Evolutionary conservation across 2,329 filamentous ascomycete genomes (phyloP), one percentile per base, ranked within the genome.

Genomic region (Diaporthe aspalathi): DNA sequence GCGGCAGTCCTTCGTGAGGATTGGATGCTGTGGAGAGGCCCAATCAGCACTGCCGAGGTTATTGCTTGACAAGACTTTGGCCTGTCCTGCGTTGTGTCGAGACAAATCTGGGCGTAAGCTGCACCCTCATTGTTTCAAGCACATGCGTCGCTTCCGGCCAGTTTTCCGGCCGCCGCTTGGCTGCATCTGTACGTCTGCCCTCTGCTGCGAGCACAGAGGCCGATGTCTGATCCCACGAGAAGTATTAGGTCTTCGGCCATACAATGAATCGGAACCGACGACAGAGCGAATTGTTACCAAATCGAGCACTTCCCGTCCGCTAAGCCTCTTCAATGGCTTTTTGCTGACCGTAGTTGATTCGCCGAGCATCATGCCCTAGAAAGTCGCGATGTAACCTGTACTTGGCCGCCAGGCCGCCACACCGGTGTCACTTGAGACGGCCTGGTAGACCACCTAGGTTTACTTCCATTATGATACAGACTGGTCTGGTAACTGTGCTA

Each of bases 41-140:
- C 3, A 27, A 1, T 20, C 16, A 12, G 32, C 54, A 11, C 35
- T 40, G 54, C 12, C 32, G 32, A 40, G n/a, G n/a, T n/a, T n/a
- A n/a, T n/a, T n/a, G n/a, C n/a, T n/a, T n/a, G n/a, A n/a, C n/a
- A n/a, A n/a, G n/a, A n/a, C n/a, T n/a, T n/a, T n/a, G n/a, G n/a
- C n/a, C n/a, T n/a, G n/a, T n/a, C n/a, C n/a, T n/a, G n/a, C n/a
- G n/a, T 27, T 17, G 20, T 27, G 3, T 43, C 24, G 12, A 45
- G 5, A 20, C 57, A 32, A 22, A 16, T 22, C 57, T 62, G 4
- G 43, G 27, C 57, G 57, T 63, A 63, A 35, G 57, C 57, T 63
- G 43, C 35, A 49, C 43, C 40, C 43, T 16, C 27, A 12, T n/a
- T 9, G 57, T 49, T 49, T 63, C 57, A 20, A n/a, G 14, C 24